phyloP scores from a whole-genome alignment of 371 early-diverging fungal species.

The Mucor racemosus region DNA sequence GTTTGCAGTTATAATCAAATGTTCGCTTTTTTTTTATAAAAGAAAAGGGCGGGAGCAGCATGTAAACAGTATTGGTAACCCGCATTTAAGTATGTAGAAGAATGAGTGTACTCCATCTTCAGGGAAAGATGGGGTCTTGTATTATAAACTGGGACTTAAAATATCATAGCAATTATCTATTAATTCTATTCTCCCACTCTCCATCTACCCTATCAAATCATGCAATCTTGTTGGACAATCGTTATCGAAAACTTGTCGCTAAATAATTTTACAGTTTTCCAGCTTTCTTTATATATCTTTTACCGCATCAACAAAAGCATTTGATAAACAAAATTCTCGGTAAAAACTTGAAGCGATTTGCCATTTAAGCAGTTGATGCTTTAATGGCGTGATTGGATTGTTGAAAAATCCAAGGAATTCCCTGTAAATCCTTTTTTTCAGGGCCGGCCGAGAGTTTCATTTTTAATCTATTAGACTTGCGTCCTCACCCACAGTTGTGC shows the following conservation, averaged over 20 bases:
- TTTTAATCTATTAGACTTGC: neutral
- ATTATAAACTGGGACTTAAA: neutral
- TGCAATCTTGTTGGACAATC: neutral
- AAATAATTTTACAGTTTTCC: constrained; percentile 4
- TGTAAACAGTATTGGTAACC: neutral
- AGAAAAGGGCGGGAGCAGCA: neutral
- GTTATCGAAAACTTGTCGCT: neutral
- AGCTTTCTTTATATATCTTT: neutral
- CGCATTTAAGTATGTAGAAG: neutral
- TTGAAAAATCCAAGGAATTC: constrained; percentile 1
- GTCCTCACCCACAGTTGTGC: neutral
- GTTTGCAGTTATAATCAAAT: neutral
- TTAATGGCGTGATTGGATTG: constrained; percentile 1
- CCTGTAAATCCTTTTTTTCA: neutral
- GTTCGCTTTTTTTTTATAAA: neutral
- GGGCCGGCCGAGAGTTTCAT: neutral
- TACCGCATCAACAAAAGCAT: neutral
- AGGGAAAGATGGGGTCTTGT: neutral
- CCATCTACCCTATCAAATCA: neutral
- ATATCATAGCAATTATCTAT: neutral
- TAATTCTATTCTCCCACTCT: neutral
- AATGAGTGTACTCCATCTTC: neutral
- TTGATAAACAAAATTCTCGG: neutral
- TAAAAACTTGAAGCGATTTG: neutral
- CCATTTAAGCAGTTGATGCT: neutral